A percentile compares a stretch with the other conserved stretches of the same genome.
Evolutionary conservation across 257 asterid genomes (phyloP).

Genomic region (Jacaranda copaia): DNA sequence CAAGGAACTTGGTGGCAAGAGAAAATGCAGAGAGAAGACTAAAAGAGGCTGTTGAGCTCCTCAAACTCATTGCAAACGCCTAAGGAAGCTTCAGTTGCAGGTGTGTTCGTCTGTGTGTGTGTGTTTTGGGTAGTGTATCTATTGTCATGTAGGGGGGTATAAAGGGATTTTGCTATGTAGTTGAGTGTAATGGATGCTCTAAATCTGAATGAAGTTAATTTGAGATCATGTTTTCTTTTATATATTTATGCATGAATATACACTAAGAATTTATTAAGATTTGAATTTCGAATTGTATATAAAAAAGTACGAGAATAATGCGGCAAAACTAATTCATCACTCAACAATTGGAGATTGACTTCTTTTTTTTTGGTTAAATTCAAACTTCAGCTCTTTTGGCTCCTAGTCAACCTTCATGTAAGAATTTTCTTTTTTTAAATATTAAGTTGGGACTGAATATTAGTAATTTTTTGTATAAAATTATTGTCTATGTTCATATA

Average conservation of each 20-base stretch:
- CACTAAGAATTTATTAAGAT: not conserved
- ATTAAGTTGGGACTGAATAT: too few species aligned
- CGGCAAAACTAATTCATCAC: too few species aligned
- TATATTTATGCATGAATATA: not conserved
- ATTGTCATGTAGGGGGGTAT: conserved; percentile 9
- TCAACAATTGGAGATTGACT: too few species aligned
- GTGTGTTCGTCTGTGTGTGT: not conserved
- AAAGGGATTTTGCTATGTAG: not conserved
- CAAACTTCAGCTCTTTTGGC: too few species aligned
- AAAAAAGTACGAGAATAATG: too few species aligned
- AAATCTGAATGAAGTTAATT: not conserved
- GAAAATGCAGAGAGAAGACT: conserved; percentile 71
- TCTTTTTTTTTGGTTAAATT: too few species aligned
- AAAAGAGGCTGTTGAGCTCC: conserved; percentile 63
- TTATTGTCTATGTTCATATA: too few species aligned
- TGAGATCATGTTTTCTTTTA: conserved; percentile 1
- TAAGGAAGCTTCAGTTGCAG: not conserved
- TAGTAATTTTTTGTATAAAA: too few species aligned
- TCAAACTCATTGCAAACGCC: conserved; percentile 50
- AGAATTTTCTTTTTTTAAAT: too few species aligned
- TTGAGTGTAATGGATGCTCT: not conserved
- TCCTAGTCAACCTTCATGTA: too few species aligned
- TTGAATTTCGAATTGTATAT: too few species aligned
- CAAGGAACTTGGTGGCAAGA: conserved; percentile 46
- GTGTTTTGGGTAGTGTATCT: not conserved